These are phyloP conservation scores for Chaetothyriales sp. DNA, from an alignment of 2,329 filamentous ascomycete genomes.

Conservation along the genomic window DNA sequence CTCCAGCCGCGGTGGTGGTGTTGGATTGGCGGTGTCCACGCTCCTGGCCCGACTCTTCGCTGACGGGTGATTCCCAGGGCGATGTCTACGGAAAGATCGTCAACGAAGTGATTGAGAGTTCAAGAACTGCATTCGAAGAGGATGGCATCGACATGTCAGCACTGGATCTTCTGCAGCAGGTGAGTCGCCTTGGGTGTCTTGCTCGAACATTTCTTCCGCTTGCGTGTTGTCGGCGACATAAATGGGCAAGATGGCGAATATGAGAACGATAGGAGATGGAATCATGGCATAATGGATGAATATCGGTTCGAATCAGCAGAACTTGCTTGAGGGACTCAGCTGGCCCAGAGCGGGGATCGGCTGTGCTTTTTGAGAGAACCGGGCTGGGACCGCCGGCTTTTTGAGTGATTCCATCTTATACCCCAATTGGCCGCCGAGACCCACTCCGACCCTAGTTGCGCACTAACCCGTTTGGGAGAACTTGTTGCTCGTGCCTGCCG, in stretches of 20 bases:
- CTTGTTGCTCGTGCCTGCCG: background rate
- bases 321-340: background rate
- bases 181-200: slow-evolving; percentile 35
- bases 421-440: slow-evolving; percentile 12
- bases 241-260: slow-evolving; percentile 1
- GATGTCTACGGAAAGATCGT: slow-evolving; percentile 81
- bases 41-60: background rate
- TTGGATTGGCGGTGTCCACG: background rate
- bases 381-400: slow-evolving; percentile 8
- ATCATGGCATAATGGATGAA: background rate
- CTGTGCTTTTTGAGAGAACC: slow-evolving; percentile 11
- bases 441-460: background rate
- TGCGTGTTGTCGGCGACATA: slow-evolving; percentile 2
- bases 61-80: slow-evolving; percentile 36
- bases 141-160: slow-evolving; percentile 79
- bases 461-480: slow-evolving; percentile 9
- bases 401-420: slow-evolving; percentile 18
- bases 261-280: background rate
- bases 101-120: slow-evolving; percentile 79
- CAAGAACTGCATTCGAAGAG: slow-evolving; percentile 91
- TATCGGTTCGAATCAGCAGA: background rate
- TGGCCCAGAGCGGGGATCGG: slow-evolving; percentile 9
- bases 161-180: slow-evolving; percentile 72
- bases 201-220: background rate
- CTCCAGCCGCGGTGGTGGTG: background rate